A percentile compares a stretch with the other conserved stretches of the same genome.
Conservation (phyloP, 2,329 filamentous ascomycete species). For the Ceratocystis albifundus region DNA sequence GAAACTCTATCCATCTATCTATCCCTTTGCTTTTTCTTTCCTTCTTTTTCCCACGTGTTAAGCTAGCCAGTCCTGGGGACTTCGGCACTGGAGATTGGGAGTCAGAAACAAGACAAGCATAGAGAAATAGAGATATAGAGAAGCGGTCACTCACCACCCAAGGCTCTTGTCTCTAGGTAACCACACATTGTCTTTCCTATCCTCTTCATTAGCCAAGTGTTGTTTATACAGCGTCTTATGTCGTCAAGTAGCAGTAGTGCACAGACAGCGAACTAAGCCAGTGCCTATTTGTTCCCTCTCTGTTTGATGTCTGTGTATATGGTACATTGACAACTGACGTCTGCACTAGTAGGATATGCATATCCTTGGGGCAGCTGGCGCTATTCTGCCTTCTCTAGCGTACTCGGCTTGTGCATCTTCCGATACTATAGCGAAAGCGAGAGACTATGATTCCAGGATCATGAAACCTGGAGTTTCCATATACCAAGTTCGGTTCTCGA, state of each 20-base stretch:
- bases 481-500: neutral
- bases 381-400: neutral
- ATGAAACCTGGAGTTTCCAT: neutral
- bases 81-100: neutral
- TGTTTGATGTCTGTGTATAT: constrained; percentile 5
- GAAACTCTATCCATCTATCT: neutral
- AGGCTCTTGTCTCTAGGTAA: neutral
- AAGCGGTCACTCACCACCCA: neutral
- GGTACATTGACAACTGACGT: neutral
- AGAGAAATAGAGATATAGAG: neutral
- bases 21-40: neutral
- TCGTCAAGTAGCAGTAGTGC: neutral
- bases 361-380: neutral
- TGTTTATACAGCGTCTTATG: no score
- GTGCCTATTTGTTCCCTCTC: no score
- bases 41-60: neutral
- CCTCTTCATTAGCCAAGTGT: no score
- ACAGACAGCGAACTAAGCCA: neutral
- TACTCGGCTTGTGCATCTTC: neutral
- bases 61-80: neutral
- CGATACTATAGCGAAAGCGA: neutral
- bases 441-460: neutral
- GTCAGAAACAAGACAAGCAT: neutral
- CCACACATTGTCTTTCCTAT: neutral
- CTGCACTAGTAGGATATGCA: constrained; percentile 1